Evolutionary conservation across 139 green algal species (phyloP).

Genomic region (Yamagishiella unicocca): DNA sequence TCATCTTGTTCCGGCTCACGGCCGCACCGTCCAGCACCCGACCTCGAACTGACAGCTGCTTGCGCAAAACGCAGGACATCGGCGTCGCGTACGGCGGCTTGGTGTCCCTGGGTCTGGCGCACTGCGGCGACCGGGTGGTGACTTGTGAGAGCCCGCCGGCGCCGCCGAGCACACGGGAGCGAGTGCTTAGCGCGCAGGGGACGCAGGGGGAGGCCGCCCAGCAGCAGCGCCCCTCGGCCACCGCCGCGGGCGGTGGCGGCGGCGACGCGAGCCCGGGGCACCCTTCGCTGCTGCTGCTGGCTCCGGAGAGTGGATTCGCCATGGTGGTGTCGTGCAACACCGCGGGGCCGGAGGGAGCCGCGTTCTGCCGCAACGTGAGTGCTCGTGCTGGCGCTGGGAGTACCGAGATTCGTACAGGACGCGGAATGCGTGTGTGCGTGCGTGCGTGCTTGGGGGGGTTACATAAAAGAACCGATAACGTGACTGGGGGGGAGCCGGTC

Average conservation of each 20-base stretch:
- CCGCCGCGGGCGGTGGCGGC: neutral
- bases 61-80: slow-evolving; percentile 36
- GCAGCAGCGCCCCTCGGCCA: neutral
- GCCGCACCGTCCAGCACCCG: no score
- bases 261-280: neutral
- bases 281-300: slow-evolving; percentile 28
- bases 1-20: no score
- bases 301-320: slow-evolving; percentile 3
- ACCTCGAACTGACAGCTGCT: no score
- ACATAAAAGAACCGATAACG: no score
- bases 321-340: slow-evolving; percentile 21
- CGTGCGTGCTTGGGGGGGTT: no score
- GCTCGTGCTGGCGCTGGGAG: no score
- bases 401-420: no score
- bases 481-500: no score
- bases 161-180: slow-evolving; percentile 5
- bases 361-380: slow-evolving; percentile 28
- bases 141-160: neutral
- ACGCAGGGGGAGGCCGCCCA: neutral
- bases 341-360: neutral
- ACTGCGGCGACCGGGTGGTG: slow-evolving; percentile 14
- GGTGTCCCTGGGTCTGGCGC: slow-evolving; percentile 5
- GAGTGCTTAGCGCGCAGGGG: neutral
- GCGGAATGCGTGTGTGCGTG: no score
- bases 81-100: slow-evolving; percentile 31